These are phyloP conservation scores for Fraxinus nigra DNA, from an alignment of 305 asterid genomes.

Conservation along the genomic window DNA sequence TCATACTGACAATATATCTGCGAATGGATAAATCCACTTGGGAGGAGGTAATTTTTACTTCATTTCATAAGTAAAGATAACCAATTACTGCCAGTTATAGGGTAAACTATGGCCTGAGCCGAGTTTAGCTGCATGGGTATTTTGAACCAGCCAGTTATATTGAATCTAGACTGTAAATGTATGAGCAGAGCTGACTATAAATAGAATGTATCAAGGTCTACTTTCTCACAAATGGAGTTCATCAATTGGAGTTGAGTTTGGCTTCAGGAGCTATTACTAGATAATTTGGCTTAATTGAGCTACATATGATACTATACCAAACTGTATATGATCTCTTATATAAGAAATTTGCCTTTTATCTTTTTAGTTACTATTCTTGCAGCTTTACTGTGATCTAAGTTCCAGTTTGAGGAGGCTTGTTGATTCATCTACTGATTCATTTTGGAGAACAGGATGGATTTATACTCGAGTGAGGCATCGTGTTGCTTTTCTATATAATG, in stretches of 20 bases:
- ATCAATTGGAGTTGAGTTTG: background rate
- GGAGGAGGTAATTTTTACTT: slow-evolving; percentile 64
- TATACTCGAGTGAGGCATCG: slow-evolving; percentile 71
- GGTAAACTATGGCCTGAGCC: background rate
- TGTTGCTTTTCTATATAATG: slow-evolving; percentile 73
- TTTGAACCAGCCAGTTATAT: background rate
- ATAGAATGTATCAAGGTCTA: background rate
- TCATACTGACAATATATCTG: slow-evolving; percentile 73
- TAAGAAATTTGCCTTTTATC: background rate
- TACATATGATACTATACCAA: background rate
- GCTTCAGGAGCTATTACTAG: background rate
- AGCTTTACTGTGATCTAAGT: slow-evolving; percentile 70
- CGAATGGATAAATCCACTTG: slow-evolving; percentile 78
- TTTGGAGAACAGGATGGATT: slow-evolving; percentile 95
- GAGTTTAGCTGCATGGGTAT: slow-evolving; percentile 8
- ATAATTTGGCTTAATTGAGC: background rate
- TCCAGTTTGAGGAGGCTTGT: slow-evolving; percentile 81
- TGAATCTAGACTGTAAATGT: background rate
- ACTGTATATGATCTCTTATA: background rate
- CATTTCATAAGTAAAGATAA: slow-evolving; percentile 1
- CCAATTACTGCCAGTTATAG: slow-evolving; percentile 13
- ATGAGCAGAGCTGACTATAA: background rate
- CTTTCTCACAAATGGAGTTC: background rate
- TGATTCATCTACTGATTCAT: slow-evolving; percentile 64
- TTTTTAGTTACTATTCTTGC: slow-evolving; percentile 32